Conservation (phyloP, 108 stramenopile genomes). For the Skeletonema tropicum region DNA sequence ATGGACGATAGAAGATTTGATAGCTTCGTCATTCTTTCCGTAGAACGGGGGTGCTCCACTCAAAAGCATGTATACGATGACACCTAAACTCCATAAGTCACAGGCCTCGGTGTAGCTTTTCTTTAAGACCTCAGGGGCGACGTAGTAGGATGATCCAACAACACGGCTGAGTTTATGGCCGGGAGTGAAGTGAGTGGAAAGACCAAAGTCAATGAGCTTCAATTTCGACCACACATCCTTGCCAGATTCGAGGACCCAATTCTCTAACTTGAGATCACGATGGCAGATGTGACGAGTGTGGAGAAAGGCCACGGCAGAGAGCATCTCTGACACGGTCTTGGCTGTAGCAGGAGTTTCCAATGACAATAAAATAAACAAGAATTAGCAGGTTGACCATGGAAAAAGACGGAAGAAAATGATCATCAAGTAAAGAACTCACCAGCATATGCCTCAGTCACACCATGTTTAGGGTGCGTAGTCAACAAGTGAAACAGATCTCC, state of each 20-base stretch:
- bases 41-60: conserved; percentile 93
- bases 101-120: conserved; percentile 96
- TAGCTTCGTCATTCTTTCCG: conserved; percentile 90
- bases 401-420: not conserved
- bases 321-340: conserved; percentile 85
- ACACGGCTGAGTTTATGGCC: conserved; percentile 87
- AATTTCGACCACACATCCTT: conserved; percentile 21
- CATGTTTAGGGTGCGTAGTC: conserved; percentile 93
- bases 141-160: conserved; percentile 95
- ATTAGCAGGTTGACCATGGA: not conserved
- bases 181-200: conserved; percentile 82
- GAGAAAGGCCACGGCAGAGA: conserved; percentile 70
- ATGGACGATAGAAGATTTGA: conserved; percentile 90
- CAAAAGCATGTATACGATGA: conserved; percentile 93
- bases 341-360: conserved; percentile 31
- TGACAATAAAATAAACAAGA: not conserved
- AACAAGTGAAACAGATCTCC: conserved; percentile 91
- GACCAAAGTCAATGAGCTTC: conserved; percentile 74
- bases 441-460: conserved; percentile 91
- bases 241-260: conserved; percentile 10
- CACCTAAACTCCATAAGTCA: conserved; percentile 95
- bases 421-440: conserved; percentile 54
- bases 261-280: conserved; percentile 77
- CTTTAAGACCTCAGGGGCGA: conserved; percentile 97
- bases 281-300: conserved; percentile 61